phyloP scores from a whole-genome alignment of 1,284 basidiomycete species.

The Tilletia indica region DNA sequence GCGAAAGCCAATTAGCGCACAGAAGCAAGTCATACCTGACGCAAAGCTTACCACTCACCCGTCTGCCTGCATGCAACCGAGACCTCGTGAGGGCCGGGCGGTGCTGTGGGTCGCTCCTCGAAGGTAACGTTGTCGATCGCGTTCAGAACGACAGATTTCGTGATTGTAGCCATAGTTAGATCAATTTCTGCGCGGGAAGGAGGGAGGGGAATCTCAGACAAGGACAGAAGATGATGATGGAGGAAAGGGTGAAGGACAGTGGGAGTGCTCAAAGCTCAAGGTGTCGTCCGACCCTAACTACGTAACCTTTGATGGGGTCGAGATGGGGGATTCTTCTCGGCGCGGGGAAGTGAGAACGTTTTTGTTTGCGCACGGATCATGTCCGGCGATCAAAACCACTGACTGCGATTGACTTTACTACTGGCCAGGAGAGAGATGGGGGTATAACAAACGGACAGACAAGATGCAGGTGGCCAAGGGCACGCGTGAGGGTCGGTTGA shows the following conservation, averaged over 20 bases:
- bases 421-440: too few species aligned
- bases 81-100: conserved; percentile 69
- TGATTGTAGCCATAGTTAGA: conserved; percentile 48
- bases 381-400: background rate
- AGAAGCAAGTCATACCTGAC: background rate
- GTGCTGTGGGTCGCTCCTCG: conserved; percentile 72
- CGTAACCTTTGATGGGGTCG: too few species aligned
- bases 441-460: too few species aligned
- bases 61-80: conserved; percentile 82
- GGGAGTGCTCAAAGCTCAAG: background rate
- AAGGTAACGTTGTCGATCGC: conserved; percentile 71
- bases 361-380: conserved; percentile 8
- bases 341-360: background rate
- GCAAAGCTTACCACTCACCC: background rate
- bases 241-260: background rate
- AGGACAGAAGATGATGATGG: background rate
- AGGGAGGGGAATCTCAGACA: background rate
- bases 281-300: background rate
- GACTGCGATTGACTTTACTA: background rate
- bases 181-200: background rate
- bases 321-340: background rate
- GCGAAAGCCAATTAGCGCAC: conserved; percentile 18
- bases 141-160: conserved; percentile 76
- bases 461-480: too few species aligned
- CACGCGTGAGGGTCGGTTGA: too few species aligned